phyloP scores from a whole-genome alignment of 2,329 filamentous ascomycete species.

The Monosporascus sp. region DNA sequence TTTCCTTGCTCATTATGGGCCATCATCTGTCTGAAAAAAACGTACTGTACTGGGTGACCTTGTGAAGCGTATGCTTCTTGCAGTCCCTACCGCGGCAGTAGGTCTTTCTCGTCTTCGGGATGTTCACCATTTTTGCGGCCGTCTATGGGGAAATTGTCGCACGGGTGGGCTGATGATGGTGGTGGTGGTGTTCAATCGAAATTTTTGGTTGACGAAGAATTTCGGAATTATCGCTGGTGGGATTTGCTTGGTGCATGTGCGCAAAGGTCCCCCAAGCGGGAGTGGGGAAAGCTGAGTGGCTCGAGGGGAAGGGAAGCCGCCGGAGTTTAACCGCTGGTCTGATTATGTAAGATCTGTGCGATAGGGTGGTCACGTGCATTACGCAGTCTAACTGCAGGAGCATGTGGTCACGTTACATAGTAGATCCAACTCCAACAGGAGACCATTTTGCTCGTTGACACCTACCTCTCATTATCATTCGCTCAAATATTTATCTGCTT shows the following conservation, averaged over 20 bases:
- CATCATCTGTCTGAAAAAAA: background rate
- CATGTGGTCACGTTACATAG: too few species aligned
- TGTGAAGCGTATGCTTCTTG: constrained; percentile 86
- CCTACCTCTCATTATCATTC: background rate
- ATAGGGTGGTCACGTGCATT: background rate
- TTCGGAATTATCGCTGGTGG: background rate
- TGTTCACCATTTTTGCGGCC: constrained; percentile 64
- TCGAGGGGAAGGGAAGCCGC: background rate
- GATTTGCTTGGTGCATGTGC: background rate
- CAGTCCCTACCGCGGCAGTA: constrained; percentile 97
- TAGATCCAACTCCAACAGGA: too few species aligned
- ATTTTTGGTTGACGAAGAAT: background rate
- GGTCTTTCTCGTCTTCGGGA: constrained; percentile 95
- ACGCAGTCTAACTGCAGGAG: too few species aligned
- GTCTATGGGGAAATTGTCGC: background rate
- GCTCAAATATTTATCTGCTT: too few species aligned
- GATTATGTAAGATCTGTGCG: too few species aligned
- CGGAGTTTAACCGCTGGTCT: background rate
- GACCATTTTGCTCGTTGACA: background rate
- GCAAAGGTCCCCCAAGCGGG: background rate
- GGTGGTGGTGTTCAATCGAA: background rate
- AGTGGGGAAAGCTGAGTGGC: background rate
- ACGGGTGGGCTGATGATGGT: background rate
- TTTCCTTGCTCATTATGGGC: constrained; percentile 1
- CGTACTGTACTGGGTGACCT: constrained; percentile 87